Evolutionary conservation across 129 eudicot genomes (phyloP), one percentile per base, ranked within the genome.

Genomic region (Saussurea involucrata): DNA sequence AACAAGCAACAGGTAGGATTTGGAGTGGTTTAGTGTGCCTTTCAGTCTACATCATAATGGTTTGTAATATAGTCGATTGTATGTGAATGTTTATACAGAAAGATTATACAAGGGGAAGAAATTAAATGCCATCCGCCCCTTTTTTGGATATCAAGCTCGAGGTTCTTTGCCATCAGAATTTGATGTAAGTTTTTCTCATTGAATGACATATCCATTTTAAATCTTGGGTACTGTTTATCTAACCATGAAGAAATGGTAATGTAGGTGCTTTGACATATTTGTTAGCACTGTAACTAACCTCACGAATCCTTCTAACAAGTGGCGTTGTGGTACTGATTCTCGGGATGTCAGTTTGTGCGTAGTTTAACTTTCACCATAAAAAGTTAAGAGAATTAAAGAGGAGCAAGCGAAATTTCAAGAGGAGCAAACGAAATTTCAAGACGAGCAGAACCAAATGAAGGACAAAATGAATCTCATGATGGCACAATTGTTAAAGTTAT

Each of bases 81-180:
- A n/a, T n/a, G n/a, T n/a, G n/a, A n/a, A n/a, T n/a, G 24, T 37
- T 42, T 37, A 15, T 68, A 80, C 91, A 93, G 98, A 91, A 90
- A 87, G 93, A 34, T 82, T 97, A 60, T 93, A 93, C 95, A 90
- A 83, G 79, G 98, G 97, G 72, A 93, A 90, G 90, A 93, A 93
- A 72, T 93, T 93, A 63, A 90, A 87, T 84, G 98, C 91, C 55
- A 90, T 90, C 61, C 90, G 98, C 75, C 98, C 90, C 87, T 93
- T 93, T 78, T 90, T 91, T 67, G 98, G 97, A 66, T 93, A 90
- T 78, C 98, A 93, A 87, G 98, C 98, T 82, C 91, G 98, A 3
- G 98, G 96, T 80, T 90, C 98, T 63, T 73, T 93, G 75, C 97
- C 98, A 4, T 93, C 97, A 34, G 90, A 93, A 49, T 93, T 93